Evolutionary conservation across 257 asterid species (phyloP).

Genomic region (Oldenlandia corymbosa): DNA sequence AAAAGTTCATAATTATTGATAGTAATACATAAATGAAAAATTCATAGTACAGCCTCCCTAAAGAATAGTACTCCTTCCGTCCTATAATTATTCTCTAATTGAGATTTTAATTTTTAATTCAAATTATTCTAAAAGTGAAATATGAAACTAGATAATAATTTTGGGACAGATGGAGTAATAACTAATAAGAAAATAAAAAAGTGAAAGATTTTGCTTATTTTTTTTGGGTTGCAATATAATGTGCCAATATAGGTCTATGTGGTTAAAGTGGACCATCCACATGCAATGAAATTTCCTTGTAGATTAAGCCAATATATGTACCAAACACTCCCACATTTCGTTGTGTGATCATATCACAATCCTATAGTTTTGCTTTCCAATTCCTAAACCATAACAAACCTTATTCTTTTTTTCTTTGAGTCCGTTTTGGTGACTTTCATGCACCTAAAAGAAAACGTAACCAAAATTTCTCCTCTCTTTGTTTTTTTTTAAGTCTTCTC

Average conservation of each 20-base stretch:
- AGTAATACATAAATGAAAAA: not conserved
- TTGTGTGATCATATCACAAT: conserved; percentile 13
- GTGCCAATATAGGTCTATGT: not conserved
- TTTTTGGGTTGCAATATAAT: not conserved
- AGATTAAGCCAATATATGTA: conserved; percentile 22
- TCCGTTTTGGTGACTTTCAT: conserved; percentile 24
- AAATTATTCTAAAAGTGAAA: too few species aligned
- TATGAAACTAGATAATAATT: too few species aligned
- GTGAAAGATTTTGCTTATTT: not conserved
- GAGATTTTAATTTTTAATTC: too few species aligned
- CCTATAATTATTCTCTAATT: too few species aligned
- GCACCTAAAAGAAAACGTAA: conserved; percentile 22
- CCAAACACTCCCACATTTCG: not conserved
- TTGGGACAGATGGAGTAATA: too few species aligned
- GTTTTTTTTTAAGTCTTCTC: conserved; percentile 10
- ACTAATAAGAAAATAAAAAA: not conserved
- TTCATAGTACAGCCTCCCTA: too few species aligned
- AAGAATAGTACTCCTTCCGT: too few species aligned
- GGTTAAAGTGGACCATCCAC: conserved; percentile 21
- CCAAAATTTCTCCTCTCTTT: conserved; percentile 8
- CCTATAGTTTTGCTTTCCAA: not conserved
- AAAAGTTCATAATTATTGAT: conserved; percentile 7
- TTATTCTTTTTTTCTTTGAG: not conserved
- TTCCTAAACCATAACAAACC: conserved; percentile 11
- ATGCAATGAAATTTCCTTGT: conserved; percentile 23